Evolutionary conservation across 2,329 filamentous ascomycete species (phyloP).

Genomic region (Plenodomus biglobosus): DNA sequence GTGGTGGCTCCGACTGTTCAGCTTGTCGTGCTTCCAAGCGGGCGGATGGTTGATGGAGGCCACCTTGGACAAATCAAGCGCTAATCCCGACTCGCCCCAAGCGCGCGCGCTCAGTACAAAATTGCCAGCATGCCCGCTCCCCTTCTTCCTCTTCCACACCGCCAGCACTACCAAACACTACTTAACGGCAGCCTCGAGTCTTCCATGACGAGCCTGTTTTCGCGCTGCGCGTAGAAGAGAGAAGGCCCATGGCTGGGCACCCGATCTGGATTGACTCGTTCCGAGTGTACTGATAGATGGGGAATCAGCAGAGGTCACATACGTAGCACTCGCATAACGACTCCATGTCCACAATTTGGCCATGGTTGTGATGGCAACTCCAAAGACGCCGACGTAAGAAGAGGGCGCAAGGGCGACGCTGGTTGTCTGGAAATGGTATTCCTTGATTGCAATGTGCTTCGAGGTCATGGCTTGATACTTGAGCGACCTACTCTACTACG

Average conservation of each 20-base stretch:
- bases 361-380: no score
- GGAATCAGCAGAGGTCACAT: conserved; percentile 76
- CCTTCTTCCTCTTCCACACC: conserved; percentile 50
- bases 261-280: conserved; percentile 66
- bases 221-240: conserved; percentile 68
- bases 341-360: background rate
- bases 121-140: conserved; percentile 39
- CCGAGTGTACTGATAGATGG: conserved; percentile 63
- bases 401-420: no score
- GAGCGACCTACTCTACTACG: no score
- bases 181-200: conserved; percentile 57
- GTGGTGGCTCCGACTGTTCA: conserved; percentile 27
- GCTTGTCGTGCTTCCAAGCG: conserved; percentile 17
- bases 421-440: no score
- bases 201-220: conserved; percentile 62
- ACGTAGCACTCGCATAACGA: background rate
- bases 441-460: no score
- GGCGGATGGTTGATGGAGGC: conserved; percentile 26
- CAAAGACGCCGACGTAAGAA: no score
- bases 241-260: conserved; percentile 70
- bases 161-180: conserved; percentile 62
- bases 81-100: conserved; percentile 23
- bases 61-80: conserved; percentile 37
- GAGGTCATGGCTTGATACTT: no score
- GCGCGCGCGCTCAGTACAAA: conserved; percentile 19